phyloP scores from a whole-genome alignment of 139 green algal species.

The Chara braunii region DNA sequence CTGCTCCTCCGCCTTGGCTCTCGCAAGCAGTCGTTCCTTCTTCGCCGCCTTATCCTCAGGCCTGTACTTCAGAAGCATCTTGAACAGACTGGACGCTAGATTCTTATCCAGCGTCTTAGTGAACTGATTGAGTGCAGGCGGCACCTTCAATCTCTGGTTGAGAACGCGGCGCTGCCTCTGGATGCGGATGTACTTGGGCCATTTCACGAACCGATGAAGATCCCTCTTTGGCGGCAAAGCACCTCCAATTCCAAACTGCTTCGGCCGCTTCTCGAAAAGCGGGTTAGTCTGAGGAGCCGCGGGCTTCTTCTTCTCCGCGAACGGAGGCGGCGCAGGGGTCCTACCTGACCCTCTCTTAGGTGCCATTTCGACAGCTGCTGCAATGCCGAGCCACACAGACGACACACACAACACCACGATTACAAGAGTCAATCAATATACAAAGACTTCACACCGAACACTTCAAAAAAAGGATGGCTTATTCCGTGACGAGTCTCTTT shows the following conservation, averaged over 20 bases:
- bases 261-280: conserved; percentile 89
- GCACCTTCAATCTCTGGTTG: conserved; percentile 66
- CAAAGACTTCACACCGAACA: too few relatives aligned
- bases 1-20: conserved; percentile 56
- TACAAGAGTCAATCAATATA: too few relatives aligned
- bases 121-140: conserved; percentile 78
- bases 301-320: not conserved
- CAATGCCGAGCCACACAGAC: too few relatives aligned
- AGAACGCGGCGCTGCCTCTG: conserved; percentile 93
- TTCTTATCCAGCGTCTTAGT: conserved; percentile 83
- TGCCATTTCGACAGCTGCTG: too few relatives aligned
- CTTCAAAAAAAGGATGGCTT: too few relatives aligned
- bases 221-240: conserved; percentile 77
- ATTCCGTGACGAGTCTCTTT: too few relatives aligned
- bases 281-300: conserved; percentile 54
- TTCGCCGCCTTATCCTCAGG: conserved; percentile 96
- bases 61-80: conserved; percentile 96
- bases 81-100: conserved; percentile 77
- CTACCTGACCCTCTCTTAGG: not conserved
- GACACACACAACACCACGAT: too few relatives aligned
- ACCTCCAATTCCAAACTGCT: conserved; percentile 84
- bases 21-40: conserved; percentile 77
- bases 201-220: conserved; percentile 96
- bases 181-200: conserved; percentile 97
- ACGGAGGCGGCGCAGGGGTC: not conserved